Conservation (phyloP, 2,329 filamentous ascomycete species). For the Talaromyces sp. region DNA sequence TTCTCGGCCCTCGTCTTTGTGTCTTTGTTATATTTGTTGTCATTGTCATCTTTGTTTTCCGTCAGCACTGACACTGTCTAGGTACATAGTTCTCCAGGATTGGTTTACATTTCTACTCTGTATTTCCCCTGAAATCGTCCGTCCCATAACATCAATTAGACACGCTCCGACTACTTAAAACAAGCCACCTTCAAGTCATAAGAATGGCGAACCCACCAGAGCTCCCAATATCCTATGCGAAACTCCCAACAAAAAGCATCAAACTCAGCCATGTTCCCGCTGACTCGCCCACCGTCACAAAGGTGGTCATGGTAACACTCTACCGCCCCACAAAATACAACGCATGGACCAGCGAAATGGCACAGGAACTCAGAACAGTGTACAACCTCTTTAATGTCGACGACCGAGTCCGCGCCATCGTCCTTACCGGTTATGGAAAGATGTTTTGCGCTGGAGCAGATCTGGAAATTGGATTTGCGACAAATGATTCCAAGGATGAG, state of each 20-base stretch:
- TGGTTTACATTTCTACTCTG: background rate
- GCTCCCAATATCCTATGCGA: conserved; percentile 10
- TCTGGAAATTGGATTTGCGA: conserved; percentile 41
- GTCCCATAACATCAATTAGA: background rate
- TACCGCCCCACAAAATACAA: conserved; percentile 59
- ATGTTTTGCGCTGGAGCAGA: conserved; percentile 61
- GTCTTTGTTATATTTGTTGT: background rate
- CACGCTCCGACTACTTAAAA: background rate
- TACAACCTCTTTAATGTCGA: conserved; percentile 53
- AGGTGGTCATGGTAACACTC: conserved; percentile 61
- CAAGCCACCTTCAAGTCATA: no score
- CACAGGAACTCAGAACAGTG: conserved; percentile 56
- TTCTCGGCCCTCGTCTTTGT: background rate
- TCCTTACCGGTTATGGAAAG: conserved; percentile 54
- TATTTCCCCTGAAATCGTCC: background rate
- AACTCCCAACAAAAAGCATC: conserved; percentile 15
- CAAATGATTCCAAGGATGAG: background rate
- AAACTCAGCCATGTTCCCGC: conserved; percentile 29
- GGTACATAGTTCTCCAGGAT: background rate
- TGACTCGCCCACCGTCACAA: conserved; percentile 53
- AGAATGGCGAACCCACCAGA: conserved; percentile 8
- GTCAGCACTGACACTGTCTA: background rate
- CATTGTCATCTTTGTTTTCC: background rate
- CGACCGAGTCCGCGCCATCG: conserved; percentile 53
- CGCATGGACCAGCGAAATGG: conserved; percentile 62